phyloP scores from a whole-genome alignment of 129 eudicot genomes.

The Chrysanthemum makinoi region DNA sequence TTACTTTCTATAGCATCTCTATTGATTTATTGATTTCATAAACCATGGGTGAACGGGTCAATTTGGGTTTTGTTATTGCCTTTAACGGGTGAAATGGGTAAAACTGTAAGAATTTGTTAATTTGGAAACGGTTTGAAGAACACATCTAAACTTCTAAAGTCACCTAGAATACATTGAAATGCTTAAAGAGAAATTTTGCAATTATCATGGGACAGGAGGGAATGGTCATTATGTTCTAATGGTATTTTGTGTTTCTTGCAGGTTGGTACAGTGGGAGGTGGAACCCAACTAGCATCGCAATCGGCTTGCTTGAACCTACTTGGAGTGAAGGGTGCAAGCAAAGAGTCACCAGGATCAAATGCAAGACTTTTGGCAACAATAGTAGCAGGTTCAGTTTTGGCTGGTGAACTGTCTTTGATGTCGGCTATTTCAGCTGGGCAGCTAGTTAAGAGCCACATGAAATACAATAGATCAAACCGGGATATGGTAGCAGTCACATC shows the following conservation, averaged over 20 bases:
- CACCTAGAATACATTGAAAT: too few species aligned
- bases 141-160: too few species aligned
- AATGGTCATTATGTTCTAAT: background rate
- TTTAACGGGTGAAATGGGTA: background rate
- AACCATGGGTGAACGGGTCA: background rate
- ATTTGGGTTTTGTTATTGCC: too few species aligned
- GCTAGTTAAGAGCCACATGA: constrained; percentile 78
- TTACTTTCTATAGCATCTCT: background rate
- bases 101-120: too few species aligned
- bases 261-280: constrained; percentile 82
- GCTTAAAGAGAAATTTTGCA: background rate
- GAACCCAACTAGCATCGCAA: constrained; percentile 71
- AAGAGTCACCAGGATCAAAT: constrained; percentile 67
- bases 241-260: constrained; percentile 2
- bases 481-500: constrained; percentile 46
- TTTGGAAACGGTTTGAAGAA: too few species aligned
- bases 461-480: constrained; percentile 64
- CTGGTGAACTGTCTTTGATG: constrained; percentile 72
- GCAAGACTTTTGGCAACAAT: constrained; percentile 63
- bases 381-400: constrained; percentile 68
- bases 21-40: background rate
- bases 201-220: background rate
- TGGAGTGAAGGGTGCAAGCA: constrained; percentile 65
- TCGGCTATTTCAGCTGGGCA: constrained; percentile 75
- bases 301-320: constrained; percentile 70